Base-by-base conservation (phyloP, 2,329 filamentous ascomycete genomes). In the Paraconiothyrium brasiliense region DNA sequence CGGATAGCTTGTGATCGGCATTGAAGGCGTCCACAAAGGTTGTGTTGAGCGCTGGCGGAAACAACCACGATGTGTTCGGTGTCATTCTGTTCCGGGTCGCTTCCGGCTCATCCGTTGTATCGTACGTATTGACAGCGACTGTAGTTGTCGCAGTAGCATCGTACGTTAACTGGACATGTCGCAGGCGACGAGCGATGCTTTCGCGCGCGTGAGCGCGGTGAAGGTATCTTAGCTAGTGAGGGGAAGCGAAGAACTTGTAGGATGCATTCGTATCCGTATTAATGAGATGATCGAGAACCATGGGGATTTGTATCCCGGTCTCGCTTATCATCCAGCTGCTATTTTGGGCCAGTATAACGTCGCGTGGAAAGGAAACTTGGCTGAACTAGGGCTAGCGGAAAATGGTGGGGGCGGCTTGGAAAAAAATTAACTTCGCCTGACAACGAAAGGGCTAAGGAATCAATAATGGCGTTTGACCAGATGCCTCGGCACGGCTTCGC, bases 251-350 rank as follows among this genome's bases (percentile, higher is more conserved):
- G n/a, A 16, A 34, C 16, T 14, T 46, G 52, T 39, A 44, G 8
- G 39, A 44, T 34, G 52, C 11, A 13, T 39, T 55, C 52, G 52
- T 55, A 46, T 55, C 52, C 52, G 39, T 55, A 27, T 55, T 55
- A 55, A 39, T 54, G 39, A 44, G 16, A 35, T 48, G 52, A 43
- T 46, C 39, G 27, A 55, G 52, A 55, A 46, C 39, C 24, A 22
- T 22, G 39, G 22, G 52, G 52, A 55, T 55, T 55, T 20, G 27
- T 16, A 55, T 46, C 52, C 52, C 27, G 39, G 52, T 16, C 52
- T 55, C 52, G 52, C 52, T 55, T 55, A 55, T 55, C 30, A 55
- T 55, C 37, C 24, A n/a, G 20, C 30, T 46, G 16, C 52, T 55
- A 55, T 46, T 43, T 35, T 44, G 52, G 39, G 52, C 22, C 24